A percentile compares a stretch with the other conserved stretches of the same genome.
These are phyloP conservation scores for Coleophoma cylindrospora DNA, from an alignment of 2,329 filamentous ascomycete genomes.

Conservation along the genomic window DNA sequence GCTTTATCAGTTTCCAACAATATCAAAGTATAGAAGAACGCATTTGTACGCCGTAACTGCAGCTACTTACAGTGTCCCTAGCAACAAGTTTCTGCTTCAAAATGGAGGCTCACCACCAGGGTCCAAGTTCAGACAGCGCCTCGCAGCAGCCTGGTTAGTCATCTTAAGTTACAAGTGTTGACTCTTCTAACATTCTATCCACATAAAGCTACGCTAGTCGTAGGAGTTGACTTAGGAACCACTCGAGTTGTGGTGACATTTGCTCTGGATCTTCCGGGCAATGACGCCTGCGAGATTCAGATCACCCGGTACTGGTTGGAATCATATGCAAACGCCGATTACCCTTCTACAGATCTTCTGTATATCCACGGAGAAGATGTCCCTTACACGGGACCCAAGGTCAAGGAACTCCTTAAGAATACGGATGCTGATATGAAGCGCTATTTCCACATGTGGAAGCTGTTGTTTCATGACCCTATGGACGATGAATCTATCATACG, in stretches of 20 bases:
- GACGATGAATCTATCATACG: not conserved
- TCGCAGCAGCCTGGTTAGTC: too few species aligned
- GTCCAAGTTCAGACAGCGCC: too few species aligned
- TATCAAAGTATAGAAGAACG: too few species aligned
- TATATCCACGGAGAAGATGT: not conserved
- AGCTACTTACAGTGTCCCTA: too few species aligned
- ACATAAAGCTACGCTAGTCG: not conserved
- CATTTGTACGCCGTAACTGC: too few species aligned
- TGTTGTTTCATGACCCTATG: not conserved
- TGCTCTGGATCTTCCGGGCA: not conserved
- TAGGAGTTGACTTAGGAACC: constrained; percentile 2
- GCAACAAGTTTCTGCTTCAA: too few species aligned
- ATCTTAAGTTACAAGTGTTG: not conserved
- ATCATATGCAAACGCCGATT: not conserved
- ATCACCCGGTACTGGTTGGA: not conserved
- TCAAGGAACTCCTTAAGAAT: not conserved
- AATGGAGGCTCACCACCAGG: too few species aligned
- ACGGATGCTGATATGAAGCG: not conserved
- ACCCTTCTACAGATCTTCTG: not conserved
- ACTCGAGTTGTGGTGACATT: not conserved
- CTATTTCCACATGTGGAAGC: not conserved
- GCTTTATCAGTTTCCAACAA: too few species aligned
- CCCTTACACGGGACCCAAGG: not conserved
- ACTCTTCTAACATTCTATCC: not conserved
- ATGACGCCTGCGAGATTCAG: not conserved